Base-by-base conservation (phyloP, 2,329 filamentous ascomycete genomes). In the Colletotrichum aenigma region DNA sequence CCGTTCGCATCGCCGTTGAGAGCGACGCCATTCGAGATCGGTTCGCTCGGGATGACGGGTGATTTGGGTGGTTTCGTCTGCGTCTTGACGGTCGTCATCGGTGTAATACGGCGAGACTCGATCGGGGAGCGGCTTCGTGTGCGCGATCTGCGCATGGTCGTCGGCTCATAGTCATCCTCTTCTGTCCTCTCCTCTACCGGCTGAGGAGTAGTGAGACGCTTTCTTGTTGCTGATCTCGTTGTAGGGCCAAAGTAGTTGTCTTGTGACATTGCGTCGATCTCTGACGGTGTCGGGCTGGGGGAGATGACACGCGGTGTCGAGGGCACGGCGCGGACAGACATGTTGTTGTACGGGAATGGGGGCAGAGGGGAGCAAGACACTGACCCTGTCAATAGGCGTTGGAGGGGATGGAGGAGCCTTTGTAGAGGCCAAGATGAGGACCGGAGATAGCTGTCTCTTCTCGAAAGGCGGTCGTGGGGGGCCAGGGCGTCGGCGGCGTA, bases 241-340 rank as follows among this genome's bases (percentile, higher is more conserved):
- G 93, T 89, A 7, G 95, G 95, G 12, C 92, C 94, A 78, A 91
- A 92, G 84, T 97, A 91, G 48, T 79, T 93, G 76, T 90, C 89
- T 82, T 93, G 90, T 78, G 88, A 89, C 56, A 88, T 88, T 56
- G 86, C 85, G 56, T 88, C 86, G 36, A 83, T 83, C 73, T 93
- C 92, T 26, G 92, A 93, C 2, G 92, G 92, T 3, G 94, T 93
- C 55, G 96, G 96, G 71, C 95, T 97, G 55, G 96, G 96, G 15
- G 95, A 97, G 79, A 97, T 97, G 79, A 98, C 94, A 81, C 95
- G 93, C 81, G 96, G 96, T 72, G 94, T 97, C 73, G 91, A 90
- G 73, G 96, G 96, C 74, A 97, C 88, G 79, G 88, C 87, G 78
- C 84, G 84, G 76, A 90, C 87, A 68, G 85, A 88, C 87, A 93